phyloP scores from a whole-genome alignment of 176 grass and related monocot species.

The Hsuehochloa calcarea region DNA sequence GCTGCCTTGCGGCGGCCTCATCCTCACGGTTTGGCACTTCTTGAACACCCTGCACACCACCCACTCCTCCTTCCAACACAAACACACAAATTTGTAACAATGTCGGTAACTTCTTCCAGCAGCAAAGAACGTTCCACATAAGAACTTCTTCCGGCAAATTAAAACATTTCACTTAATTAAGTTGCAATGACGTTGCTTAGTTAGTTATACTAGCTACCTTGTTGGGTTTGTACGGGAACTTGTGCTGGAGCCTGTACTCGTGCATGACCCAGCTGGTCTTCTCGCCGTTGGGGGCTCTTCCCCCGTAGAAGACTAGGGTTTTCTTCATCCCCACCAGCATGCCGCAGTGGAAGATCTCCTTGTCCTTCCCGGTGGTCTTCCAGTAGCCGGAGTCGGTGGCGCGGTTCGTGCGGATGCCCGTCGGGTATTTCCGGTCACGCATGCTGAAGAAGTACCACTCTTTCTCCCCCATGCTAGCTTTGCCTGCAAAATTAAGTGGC shows the following conservation, averaged over 20 bases:
- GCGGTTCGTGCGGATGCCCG: conserved; percentile 68
- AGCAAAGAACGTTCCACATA: neutral
- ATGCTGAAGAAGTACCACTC: conserved; percentile 93
- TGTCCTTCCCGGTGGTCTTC: conserved; percentile 87
- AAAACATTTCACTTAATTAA: neutral
- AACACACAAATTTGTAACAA: neutral
- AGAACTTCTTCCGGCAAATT: neutral
- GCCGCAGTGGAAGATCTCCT: conserved; percentile 70
- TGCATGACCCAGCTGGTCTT: conserved; percentile 95
- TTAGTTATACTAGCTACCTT: conserved; percentile 36
- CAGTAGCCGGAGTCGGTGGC: conserved; percentile 81
- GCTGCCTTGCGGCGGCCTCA: conserved; percentile 34
- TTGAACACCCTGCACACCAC: conserved; percentile 87
- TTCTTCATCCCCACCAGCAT: conserved; percentile 82
- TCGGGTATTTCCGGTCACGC: conserved; percentile 77
- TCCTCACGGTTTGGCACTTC: conserved; percentile 54
- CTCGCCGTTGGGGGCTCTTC: conserved; percentile 70
- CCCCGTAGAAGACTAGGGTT: conserved; percentile 80
- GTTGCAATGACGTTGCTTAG: neutral
- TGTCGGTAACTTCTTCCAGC: too few relatives aligned
- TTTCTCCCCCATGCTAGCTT: conserved; percentile 88
- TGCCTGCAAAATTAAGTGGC: conserved; percentile 32
- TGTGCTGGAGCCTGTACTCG: conserved; percentile 75
- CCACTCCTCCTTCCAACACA: conserved; percentile 62
- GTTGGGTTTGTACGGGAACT: conserved; percentile 73